Percentiles rank a stretch among this genome's conserved stretches.
Conservation (phyloP, 2,329 filamentous ascomycete species). For the Xylariaceae sp. region DNA sequence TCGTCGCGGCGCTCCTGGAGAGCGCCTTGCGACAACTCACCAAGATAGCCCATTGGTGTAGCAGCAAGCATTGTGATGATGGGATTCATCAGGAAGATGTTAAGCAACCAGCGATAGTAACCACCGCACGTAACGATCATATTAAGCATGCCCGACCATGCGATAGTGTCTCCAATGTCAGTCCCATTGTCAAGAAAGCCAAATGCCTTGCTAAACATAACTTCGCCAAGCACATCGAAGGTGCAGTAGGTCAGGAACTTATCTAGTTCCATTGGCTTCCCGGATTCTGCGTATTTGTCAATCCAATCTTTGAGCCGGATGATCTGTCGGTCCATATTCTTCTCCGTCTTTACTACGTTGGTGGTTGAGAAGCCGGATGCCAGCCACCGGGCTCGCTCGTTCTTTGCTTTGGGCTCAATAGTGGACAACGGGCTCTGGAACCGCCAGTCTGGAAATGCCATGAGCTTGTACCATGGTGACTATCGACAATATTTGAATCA, state of each 20-base stretch:
- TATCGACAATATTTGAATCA: slow-evolving; percentile 18
- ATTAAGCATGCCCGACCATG: slow-evolving; percentile 6
- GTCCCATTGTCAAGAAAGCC: slow-evolving; percentile 38
- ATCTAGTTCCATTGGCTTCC: slow-evolving; percentile 27
- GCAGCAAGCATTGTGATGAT: slow-evolving; percentile 5
- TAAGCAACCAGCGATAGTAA: slow-evolving; percentile 22
- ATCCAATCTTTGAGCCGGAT: slow-evolving; percentile 29
- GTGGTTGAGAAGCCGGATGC: slow-evolving; percentile 42
- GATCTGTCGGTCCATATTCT: slow-evolving; percentile 26
- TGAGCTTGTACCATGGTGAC: slow-evolving; percentile 42
- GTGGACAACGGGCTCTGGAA: slow-evolving; percentile 49
- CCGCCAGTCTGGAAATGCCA: slow-evolving; percentile 47
- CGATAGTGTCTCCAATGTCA: slow-evolving; percentile 37
- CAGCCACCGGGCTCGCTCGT: slow-evolving; percentile 42
- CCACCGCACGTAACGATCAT: slow-evolving; percentile 11
- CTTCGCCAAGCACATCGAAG: slow-evolving; percentile 42
- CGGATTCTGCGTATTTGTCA: slow-evolving; percentile 23
- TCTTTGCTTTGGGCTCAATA: slow-evolving; percentile 44
- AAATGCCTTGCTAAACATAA: slow-evolving; percentile 40
- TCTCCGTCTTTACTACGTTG: slow-evolving; percentile 37
- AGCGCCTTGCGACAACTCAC: slow-evolving; percentile 9
- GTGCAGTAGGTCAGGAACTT: slow-evolving; percentile 37
- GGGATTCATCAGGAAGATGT: slow-evolving; percentile 28
- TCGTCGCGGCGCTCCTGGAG: slow-evolving; percentile 21
- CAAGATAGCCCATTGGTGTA: slow-evolving; percentile 13